Percentiles rank a stretch among this genome's conserved stretches.
Evolutionary conservation across 1,139 yeast genomes (phyloP).

Genomic region (Meyerozyma sp.): DNA sequence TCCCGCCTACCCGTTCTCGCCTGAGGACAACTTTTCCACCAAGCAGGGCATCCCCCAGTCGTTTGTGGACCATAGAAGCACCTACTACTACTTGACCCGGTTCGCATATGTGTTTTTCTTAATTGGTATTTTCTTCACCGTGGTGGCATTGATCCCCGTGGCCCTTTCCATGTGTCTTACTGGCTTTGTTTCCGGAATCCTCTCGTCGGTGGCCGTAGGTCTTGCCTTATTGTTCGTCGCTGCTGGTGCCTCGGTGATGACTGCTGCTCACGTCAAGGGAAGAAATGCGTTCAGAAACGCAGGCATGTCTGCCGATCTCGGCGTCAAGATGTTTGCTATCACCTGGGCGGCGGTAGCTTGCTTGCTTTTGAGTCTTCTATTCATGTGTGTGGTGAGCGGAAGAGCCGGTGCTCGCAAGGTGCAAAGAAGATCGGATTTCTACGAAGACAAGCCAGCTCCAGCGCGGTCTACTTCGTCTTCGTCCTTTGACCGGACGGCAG

Average conservation of each 20-base stretch:
- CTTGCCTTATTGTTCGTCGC: slow-evolving; percentile 49
- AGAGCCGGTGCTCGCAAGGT: not conserved
- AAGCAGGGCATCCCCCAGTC: slow-evolving; percentile 39
- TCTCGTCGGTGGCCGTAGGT: slow-evolving; percentile 15
- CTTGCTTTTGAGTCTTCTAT: slow-evolving; percentile 21
- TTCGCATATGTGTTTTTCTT: slow-evolving; percentile 65
- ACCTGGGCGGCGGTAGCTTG: slow-evolving; percentile 58
- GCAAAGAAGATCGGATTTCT: not conserved
- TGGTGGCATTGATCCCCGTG: slow-evolving; percentile 40
- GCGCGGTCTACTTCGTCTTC: not conserved
- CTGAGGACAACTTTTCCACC: slow-evolving; percentile 49
- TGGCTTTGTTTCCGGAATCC: slow-evolving; percentile 22
- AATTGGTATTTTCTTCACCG: slow-evolving; percentile 52
- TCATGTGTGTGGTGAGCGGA: not conserved
- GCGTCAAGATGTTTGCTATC: slow-evolving; percentile 56
- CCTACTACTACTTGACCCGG: slow-evolving; percentile 60
- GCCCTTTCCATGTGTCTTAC: slow-evolving; percentile 20
- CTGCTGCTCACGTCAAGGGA: slow-evolving; percentile 64
- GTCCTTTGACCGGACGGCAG: not conserved
- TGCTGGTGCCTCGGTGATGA: slow-evolving; percentile 55
- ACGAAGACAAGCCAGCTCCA: not conserved
- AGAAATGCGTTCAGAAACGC: slow-evolving; percentile 46
- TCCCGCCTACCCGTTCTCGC: slow-evolving; percentile 68
- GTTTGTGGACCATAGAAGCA: slow-evolving; percentile 40
- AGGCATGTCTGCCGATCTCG: slow-evolving; percentile 46